Percentiles rank a stretch among this genome's conserved stretches.
Conservation (phyloP, 1,139 yeast genomes). For the Hyphopichia burtonii region DNA sequence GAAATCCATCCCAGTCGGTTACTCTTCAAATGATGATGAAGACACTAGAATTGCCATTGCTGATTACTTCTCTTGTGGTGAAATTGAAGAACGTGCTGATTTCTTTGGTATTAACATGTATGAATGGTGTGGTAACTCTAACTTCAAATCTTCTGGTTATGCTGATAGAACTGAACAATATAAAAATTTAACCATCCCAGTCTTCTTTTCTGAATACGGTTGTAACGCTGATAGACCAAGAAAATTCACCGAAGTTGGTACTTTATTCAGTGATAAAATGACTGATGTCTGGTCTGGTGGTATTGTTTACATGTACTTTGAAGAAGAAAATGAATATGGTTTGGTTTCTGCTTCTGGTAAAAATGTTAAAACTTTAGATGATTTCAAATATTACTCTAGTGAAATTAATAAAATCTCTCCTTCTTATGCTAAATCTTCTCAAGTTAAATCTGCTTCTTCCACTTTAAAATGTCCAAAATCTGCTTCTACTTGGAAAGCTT, state of each 20-base stretch:
- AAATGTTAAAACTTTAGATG: constrained; percentile 42
- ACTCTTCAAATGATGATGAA: constrained; percentile 82
- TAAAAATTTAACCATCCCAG: constrained; percentile 69
- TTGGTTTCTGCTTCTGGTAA: constrained; percentile 56
- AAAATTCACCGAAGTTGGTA: constrained; percentile 66
- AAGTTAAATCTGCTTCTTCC: constrained; percentile 19
- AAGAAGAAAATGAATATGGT: constrained; percentile 80
- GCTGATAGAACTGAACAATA: constrained; percentile 70
- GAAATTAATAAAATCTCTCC: constrained; percentile 56
- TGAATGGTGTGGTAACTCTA: constrained; percentile 88
- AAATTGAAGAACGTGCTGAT: constrained; percentile 65
- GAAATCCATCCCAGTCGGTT: constrained; percentile 81
- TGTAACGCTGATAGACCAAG: constrained; percentile 72
- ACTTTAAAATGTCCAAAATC: constrained; percentile 51
- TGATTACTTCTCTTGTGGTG: constrained; percentile 82
- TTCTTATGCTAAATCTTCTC: constrained; percentile 29
- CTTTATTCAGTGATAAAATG: constrained; percentile 62
- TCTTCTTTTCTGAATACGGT: constrained; percentile 91
- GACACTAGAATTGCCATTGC: constrained; percentile 72
- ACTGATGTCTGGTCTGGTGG: constrained; percentile 90
- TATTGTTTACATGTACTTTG: constrained; percentile 83
- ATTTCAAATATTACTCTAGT: constrained; percentile 54
- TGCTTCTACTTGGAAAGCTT: constrained; percentile 53
- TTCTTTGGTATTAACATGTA: constrained; percentile 94
- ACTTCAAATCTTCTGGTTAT: constrained; percentile 70